Base-by-base conservation (phyloP, 768 basidiomycete genomes). In the Mrakia frigida region DNA sequence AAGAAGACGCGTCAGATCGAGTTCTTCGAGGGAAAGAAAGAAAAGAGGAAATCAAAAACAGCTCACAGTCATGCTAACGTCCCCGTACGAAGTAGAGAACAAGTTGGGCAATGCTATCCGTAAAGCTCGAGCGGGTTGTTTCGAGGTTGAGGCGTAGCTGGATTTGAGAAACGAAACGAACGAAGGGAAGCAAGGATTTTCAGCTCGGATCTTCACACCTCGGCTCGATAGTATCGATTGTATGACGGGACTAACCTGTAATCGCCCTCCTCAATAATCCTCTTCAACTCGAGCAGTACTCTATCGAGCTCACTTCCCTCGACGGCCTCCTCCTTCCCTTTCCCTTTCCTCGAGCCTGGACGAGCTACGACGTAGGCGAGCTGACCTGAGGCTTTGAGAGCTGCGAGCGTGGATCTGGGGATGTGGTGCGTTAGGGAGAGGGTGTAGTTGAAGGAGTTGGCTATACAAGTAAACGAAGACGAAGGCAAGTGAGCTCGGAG, bases 51-150 rank as follows among this genome's bases (percentile, higher is more conserved):
- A n/a, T 50, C 46, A 25, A 14, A 4, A 9, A 53, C 11, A 33
- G 21, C 67, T 56, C 9, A 77, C 76, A 25, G 59, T 21, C 21
- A 35, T 50, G 14, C 70, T 67, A 23, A 73, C 43, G 18, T 77
- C 76, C 21, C 76, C 76, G 39, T 71, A 77, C 13, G 43, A 67
- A 9, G 70, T 63, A 37, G 76, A 77, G 41, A 77, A 77, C 18
- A 77, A 63, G 37, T 73, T 77, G 11, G 77, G 73, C 11, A 78
- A 68, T 25, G 39, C 63, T 28, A 78, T 78, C 37, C 77, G 77
- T 4, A 78, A 67, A n/a, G 73, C 77, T 18, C 73, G 77, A 70
- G 59, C 63, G 11, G 77, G 67, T 33, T 74, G 63, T 59, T 75
- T 75, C 2, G 74, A 75, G 13, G 67, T 70, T 2, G 74, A 75